Percentiles rank a stretch among this genome's conserved stretches.
These are phyloP conservation scores for Zoysia japonica DNA, from an alignment of 176 grass and related monocot genomes.

Conservation along the genomic window DNA sequence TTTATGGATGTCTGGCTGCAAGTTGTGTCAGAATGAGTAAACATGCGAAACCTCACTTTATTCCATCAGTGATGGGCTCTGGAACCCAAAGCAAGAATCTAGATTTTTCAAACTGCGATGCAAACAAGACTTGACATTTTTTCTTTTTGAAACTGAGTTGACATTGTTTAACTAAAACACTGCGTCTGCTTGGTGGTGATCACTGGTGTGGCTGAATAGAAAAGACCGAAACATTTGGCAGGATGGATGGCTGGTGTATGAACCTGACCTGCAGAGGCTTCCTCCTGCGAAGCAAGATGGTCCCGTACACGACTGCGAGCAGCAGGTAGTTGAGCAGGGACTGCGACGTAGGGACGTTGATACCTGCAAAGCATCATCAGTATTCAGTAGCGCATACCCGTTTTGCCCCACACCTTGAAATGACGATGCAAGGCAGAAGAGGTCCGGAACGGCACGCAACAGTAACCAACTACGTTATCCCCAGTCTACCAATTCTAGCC, in stretches of 20 bases:
- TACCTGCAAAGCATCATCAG: slow-evolving; percentile 36
- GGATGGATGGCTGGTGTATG: not conserved
- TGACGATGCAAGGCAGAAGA: not conserved
- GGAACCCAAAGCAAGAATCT: no score
- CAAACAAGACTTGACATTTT: not conserved
- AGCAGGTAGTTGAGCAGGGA: slow-evolving; percentile 73
- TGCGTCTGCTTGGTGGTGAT: no score
- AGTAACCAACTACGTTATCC: not conserved
- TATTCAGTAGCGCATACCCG: not conserved
- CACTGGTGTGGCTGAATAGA: not conserved
- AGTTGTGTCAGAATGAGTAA: no score
- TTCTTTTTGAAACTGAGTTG: no score
- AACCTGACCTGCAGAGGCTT: slow-evolving; percentile 55
- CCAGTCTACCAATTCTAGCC: not conserved
- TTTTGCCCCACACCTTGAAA: not conserved
- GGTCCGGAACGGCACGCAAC: slow-evolving; percentile 25
- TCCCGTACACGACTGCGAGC: slow-evolving; percentile 53
- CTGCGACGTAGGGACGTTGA: slow-evolving; percentile 65
- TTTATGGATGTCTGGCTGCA: not conserved
- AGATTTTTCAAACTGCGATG: not conserved
- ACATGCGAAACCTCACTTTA: no score
- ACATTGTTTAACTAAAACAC: not conserved
- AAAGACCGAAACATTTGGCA: not conserved
- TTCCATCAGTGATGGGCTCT: no score
- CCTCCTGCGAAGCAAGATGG: slow-evolving; percentile 42